Evolutionary conservation across 2,329 filamentous ascomycete species (phyloP).

Genomic region (Claviceps paspali): DNA sequence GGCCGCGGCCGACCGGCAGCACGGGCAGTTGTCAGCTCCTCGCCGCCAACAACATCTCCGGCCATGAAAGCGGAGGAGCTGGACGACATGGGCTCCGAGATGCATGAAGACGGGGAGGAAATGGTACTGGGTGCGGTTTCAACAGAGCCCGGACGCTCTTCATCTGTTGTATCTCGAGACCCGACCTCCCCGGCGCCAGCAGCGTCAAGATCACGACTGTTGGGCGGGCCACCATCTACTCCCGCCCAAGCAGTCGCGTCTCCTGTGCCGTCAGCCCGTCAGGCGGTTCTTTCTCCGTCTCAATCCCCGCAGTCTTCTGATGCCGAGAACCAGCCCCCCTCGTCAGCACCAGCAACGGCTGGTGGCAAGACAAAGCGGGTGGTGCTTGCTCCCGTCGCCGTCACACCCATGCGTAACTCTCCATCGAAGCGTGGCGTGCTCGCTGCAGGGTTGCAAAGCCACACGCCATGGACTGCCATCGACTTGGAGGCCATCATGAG

Average conservation of each 20-base stretch:
- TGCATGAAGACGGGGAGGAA: slow-evolving; percentile 1
- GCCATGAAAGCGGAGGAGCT: slow-evolving; percentile 1
- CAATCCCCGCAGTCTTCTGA: slow-evolving; percentile 63
- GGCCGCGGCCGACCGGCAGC: slow-evolving; percentile 17
- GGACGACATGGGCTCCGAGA: slow-evolving; percentile 6
- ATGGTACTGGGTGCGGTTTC: background rate
- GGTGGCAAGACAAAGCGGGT: slow-evolving; percentile 30
- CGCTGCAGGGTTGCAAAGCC: slow-evolving; percentile 37
- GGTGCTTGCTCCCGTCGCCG: slow-evolving; percentile 28
- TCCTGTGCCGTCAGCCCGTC: slow-evolving; percentile 33
- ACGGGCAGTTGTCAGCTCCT: slow-evolving; percentile 4
- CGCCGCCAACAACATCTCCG: background rate
- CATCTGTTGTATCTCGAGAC: background rate
- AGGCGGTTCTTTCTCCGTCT: slow-evolving; percentile 44
- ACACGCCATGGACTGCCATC: slow-evolving; percentile 52
- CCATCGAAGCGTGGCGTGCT: slow-evolving; percentile 48
- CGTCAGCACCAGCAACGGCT: slow-evolving; percentile 41
- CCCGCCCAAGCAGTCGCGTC: slow-evolving; percentile 26
- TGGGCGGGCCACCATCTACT: slow-evolving; percentile 23
- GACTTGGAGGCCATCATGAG: slow-evolving; percentile 63
- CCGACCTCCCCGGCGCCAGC: background rate
- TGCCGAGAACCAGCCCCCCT: slow-evolving; percentile 65
- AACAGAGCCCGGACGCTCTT: background rate
- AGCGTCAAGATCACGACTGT: slow-evolving; percentile 4
- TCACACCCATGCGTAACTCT: slow-evolving; percentile 36